Evolutionary conservation across 2,329 filamentous ascomycete species (phyloP).

Genomic region (Cladophialophora bantiana): DNA sequence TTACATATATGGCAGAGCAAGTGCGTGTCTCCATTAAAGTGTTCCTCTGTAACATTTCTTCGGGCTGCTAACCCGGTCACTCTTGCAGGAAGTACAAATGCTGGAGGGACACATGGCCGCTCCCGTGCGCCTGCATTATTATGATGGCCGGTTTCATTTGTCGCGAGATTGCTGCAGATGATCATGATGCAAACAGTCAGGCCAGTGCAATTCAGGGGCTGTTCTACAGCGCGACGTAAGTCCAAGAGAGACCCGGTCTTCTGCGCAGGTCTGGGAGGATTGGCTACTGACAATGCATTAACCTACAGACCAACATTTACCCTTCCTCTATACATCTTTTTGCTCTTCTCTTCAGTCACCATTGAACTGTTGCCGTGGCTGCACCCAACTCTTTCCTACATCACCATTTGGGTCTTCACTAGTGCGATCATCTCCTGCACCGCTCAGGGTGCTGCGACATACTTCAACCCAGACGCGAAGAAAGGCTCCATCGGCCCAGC

Average conservation of each 20-base stretch:
- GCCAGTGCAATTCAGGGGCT: constrained; percentile 29
- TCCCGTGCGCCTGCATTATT: constrained; percentile 30
- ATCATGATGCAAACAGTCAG: constrained; percentile 18
- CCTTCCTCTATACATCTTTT: constrained; percentile 25
- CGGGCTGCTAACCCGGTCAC: no score
- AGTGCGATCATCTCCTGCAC: constrained; percentile 28
- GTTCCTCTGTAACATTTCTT: no score
- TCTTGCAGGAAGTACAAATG: constrained; percentile 24
- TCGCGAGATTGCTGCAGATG: constrained; percentile 29
- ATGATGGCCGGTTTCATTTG: constrained; percentile 35
- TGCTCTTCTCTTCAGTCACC: constrained; percentile 14
- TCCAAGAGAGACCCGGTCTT: background rate
- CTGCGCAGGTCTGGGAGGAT: background rate
- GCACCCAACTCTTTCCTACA: constrained; percentile 7
- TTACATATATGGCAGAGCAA: constrained; percentile 34
- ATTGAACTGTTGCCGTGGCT: background rate
- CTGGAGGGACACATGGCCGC: constrained; percentile 28
- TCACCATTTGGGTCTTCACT: constrained; percentile 16
- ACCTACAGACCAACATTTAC: constrained; percentile 18
- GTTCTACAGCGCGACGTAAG: constrained; percentile 33
- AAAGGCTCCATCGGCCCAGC: constrained; percentile 14
- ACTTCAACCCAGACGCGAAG: constrained; percentile 23
- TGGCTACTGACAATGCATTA: background rate
- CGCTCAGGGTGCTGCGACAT: constrained; percentile 26
- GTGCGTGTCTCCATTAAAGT: constrained; percentile 8